Base-by-base conservation (phyloP, 1,139 yeast genomes). In the Geotrichum reessii region DNA sequence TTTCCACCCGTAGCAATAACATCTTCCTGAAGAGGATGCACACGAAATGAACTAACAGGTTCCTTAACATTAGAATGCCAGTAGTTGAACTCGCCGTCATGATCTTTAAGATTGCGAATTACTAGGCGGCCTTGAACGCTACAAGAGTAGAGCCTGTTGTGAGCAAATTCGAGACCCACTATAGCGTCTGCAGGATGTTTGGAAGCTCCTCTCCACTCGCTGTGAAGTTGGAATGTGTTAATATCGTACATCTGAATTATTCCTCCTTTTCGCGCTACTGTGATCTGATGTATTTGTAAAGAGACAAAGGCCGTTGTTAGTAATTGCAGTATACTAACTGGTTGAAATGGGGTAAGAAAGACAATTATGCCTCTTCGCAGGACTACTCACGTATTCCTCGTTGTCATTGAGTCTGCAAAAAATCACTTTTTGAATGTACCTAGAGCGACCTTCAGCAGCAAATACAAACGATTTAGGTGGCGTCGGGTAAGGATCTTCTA, bases 71-170 rank as follows among this genome's bases (percentile, higher is more conserved):
- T 50, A 61, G 58, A 56, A 27, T 51, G 54, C 61, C 63, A 62
- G 44, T 60, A 58, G 21, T 61, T 59, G 25, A 46, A 52, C 14
- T 54, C 58, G 46, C 50, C 44, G 17, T 62, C 59, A n/a, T 62
- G 80, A 63, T 76, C 78, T 51, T 75, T 67, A 62, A 79, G 67
- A 60, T 79, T 82, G n/a, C 81, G 73, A 17, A 80, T 67, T 1
- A 76, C 71, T 37, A 80, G 70, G 57, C 73, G 72, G 7, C 84
- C 84, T 9, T 74, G 75, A 12, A 69, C 68, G 2, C 81, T 78
- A 63, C 83, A 80, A 49, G 77, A 75, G 62, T 76, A 77, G 40
- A 80, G 71, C 64, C 71, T 62, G 42, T 70, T 71, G 46, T 69
- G 61, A 55, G 71, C 63, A 62, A 63, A 63, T 60, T 73, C 71